These are phyloP conservation scores for Lactarius vividus DNA, from an alignment of 768 basidiomycete species.

Conservation along the genomic window DNA sequence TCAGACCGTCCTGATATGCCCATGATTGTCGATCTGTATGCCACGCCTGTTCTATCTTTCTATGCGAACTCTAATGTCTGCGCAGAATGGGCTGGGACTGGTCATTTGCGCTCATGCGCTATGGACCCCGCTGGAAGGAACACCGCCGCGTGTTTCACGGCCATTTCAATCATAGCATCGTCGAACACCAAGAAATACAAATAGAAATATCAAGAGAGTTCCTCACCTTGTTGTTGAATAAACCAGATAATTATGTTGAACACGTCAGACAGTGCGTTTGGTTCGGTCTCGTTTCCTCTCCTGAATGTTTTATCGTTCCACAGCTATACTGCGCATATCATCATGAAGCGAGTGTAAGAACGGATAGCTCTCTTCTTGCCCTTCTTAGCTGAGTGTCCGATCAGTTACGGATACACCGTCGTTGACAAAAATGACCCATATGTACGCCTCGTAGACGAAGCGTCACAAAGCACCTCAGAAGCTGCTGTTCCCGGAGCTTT, in stretches of 20 bases:
- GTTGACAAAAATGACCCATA: conserved; percentile 23
- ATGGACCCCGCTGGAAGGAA: conserved; percentile 29
- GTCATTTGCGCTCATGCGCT: conserved; percentile 29
- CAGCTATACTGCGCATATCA: conserved; percentile 17
- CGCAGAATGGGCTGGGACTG: conserved; percentile 31
- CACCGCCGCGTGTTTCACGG: conserved; percentile 30
- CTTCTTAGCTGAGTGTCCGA: conserved; percentile 1
- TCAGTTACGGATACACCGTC: conserved; percentile 26
- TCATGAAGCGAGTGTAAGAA: conserved; percentile 20
- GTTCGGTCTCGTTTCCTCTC: background rate
- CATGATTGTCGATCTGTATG: conserved; percentile 30
- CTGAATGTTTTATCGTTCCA: background rate
- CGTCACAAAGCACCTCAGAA: conserved; percentile 18
- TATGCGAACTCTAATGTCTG: background rate
- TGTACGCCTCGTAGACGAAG: conserved; percentile 23
- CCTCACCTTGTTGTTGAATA: conserved; percentile 23
- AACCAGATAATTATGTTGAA: conserved; percentile 24
- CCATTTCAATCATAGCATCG: conserved; percentile 25
- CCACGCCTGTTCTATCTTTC: background rate
- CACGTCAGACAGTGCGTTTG: conserved; percentile 24
- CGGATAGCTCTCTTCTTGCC: background rate
- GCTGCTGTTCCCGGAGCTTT: conserved; percentile 27
- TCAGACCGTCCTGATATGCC: conserved; percentile 31
- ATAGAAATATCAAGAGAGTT: conserved; percentile 21
- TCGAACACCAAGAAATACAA: conserved; percentile 23